Evolutionary conservation across 2,329 filamentous ascomycete genomes (phyloP), one percentile per base, ranked within the genome.

Genomic region (Phialophora chinensis): DNA sequence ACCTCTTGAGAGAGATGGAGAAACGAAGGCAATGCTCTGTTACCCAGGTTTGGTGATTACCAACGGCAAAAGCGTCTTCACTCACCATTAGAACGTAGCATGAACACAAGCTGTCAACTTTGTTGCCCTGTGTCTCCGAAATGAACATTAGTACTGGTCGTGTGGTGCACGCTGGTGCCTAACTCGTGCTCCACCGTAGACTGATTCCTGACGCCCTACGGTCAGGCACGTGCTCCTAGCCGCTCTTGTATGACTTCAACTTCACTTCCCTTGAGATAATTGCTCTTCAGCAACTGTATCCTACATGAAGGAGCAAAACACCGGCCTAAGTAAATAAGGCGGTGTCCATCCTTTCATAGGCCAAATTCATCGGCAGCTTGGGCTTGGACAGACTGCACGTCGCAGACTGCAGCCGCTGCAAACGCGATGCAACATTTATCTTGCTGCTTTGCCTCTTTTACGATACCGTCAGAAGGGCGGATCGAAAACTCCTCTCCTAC

Each of bases 341-440:
- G 1, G 7, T 55, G 53, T n/a, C 53, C 2, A 23, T 27, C 10
- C 23, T 52, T 29, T 27, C 6, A 11, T 52, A 52, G 49, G 49
- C 29, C 53, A 35, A 29, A 55, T 20, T 33, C 20, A 1, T 29
- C 49, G 53, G 53, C 53, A 31, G 17, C n/a, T 55, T 33, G 53
- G 29, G 17, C 10, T 31, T 55, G n/a, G 29, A 35, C 27, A 29
- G 4, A 55, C 14, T 31, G 17, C 14, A 35, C 12, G 17, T 55
- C 35, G 10, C 33, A 44, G 55, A 17, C 35, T 20, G 29, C n/a
- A 20, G 23, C n/a, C 1, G 20, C 31, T 35, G 25, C 56, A 42
- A 64, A 58, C 57, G 65, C 60, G 17, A 67, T 67, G 62, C 65
- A 61, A 67, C 60, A 38, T 38, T 49, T 33, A 38, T 20, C 25